Percentiles rank a stretch among this genome's conserved stretches.
Evolutionary conservation across 2,329 filamentous ascomycete species (phyloP).

Genomic region (Aspergillus pseudotamarii): DNA sequence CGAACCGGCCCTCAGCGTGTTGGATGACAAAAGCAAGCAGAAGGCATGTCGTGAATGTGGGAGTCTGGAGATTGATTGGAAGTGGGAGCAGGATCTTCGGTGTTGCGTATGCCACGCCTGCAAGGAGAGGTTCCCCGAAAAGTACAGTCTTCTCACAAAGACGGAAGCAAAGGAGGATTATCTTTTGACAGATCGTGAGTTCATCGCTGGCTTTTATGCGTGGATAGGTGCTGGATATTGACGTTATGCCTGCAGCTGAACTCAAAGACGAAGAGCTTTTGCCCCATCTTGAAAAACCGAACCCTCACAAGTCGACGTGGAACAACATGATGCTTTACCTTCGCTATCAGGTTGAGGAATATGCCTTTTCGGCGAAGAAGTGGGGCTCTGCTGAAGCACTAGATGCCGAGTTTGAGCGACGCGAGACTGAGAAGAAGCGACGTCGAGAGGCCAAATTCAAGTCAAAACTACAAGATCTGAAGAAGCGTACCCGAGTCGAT

Average conservation of each 20-base stretch:
- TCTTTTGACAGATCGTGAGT: slow-evolving; percentile 83
- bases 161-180: slow-evolving; percentile 97
- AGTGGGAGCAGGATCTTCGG: slow-evolving; percentile 85
- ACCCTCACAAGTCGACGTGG: slow-evolving; percentile 94
- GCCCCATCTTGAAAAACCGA: slow-evolving; percentile 84
- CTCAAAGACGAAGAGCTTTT: slow-evolving; percentile 85
- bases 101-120: slow-evolving; percentile 77
- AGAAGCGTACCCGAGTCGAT: slow-evolving; percentile 90
- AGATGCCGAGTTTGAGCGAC: slow-evolving; percentile 82
- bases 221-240: slow-evolving; percentile 8
- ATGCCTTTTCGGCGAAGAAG: slow-evolving; percentile 78
- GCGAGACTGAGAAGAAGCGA: slow-evolving; percentile 77
- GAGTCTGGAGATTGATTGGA: slow-evolving; percentile 86
- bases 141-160: slow-evolving; percentile 94
- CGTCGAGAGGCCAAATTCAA: slow-evolving; percentile 92
- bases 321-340: slow-evolving; percentile 99
- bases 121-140: slow-evolving; percentile 88
- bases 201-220: not conserved
- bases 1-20: slow-evolving; percentile 81
- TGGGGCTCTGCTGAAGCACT: slow-evolving; percentile 87
- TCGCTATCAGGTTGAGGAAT: slow-evolving; percentile 90
- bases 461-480: slow-evolving; percentile 82
- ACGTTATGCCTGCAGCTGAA: slow-evolving; percentile 62
- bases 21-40: slow-evolving; percentile 64
- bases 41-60: slow-evolving; percentile 83